Conservation (phyloP, 75 land plant species). For the Pinus tabuliformis region DNA sequence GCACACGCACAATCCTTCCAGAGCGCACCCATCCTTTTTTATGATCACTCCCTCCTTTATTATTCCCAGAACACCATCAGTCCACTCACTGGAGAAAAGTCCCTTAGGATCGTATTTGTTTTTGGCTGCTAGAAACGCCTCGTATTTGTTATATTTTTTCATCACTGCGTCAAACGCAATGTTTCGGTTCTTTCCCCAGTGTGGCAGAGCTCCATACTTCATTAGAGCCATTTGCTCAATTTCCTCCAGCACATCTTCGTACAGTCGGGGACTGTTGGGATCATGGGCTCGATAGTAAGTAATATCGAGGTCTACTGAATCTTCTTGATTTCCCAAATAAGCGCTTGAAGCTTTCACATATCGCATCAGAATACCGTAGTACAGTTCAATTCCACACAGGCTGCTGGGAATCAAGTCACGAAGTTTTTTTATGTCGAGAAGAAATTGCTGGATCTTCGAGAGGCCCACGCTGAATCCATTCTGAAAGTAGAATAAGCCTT, state of each 20-base stretch:
- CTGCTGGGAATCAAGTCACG: conserved; percentile 33
- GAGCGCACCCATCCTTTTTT: conserved; percentile 8
- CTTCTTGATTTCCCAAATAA: conserved; percentile 58
- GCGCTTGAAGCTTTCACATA: conserved; percentile 49
- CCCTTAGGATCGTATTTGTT: conserved; percentile 43
- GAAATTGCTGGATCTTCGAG: conserved; percentile 40
- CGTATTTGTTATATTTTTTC: conserved; percentile 31
- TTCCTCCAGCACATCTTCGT: conserved; percentile 69
- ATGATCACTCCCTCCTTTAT: not conserved
- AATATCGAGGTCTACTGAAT: conserved; percentile 59
- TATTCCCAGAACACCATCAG: conserved; percentile 35
- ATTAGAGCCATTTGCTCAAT: conserved; percentile 72
- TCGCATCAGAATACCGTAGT: conserved; percentile 59
- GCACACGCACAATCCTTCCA: conserved; percentile 26
- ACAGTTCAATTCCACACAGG: conserved; percentile 54
- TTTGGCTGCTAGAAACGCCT: conserved; percentile 36
- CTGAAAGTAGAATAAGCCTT: conserved; percentile 60
- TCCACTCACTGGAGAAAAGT: conserved; percentile 55
- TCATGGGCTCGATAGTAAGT: conserved; percentile 52
- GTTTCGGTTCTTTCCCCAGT: conserved; percentile 76
- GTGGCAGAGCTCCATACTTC: conserved; percentile 59
- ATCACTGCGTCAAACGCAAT: conserved; percentile 36
- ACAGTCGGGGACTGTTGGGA: conserved; percentile 41
- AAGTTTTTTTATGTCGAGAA: conserved; percentile 52
- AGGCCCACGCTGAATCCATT: conserved; percentile 40